Evolutionary conservation across 2,329 filamentous ascomycete species (phyloP), one percentile per base, ranked within the genome.

Genomic region (Fusarium sulawesiense): DNA sequence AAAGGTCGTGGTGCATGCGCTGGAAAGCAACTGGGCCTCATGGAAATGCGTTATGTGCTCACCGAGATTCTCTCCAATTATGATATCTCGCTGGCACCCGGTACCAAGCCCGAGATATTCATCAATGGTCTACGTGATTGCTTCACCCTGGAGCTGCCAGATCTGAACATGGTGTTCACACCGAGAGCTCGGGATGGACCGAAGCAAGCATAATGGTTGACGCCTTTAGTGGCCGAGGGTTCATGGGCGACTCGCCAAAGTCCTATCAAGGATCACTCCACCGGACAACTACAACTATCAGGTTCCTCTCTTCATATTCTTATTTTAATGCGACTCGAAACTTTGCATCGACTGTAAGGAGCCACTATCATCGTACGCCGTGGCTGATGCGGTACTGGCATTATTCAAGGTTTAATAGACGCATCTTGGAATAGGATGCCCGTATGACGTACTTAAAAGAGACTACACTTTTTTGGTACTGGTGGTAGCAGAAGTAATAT

Each of bases 21-120:
- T 13, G 69, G 69, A n/a, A 72, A 72, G 4, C 69, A 72, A 8
- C n/a, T 72, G 6, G 69, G 57, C 1, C 14, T 72, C 0, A 72
- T 72, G 69, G 69, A 72, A 13, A 64, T 72, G 64, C 66, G 66
- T 2, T 70, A 62, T 2, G 49, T 70, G 0, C 58, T 71, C 0
- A 56, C 53, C 0, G 61, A 72, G 2, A 63, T 72, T 21, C 21
- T 72, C 2, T 66, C 58, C 0, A 45, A 57, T 1, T 72, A 72
- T 5, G 27, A 67, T 7, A 40, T 72, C 6, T 25, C 16, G 2
- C 14, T 72, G 2, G 46, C 62, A 4, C 64, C 58, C 1, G 40
- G 40, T 2, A 30, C 40, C 0, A 14, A 30, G 18, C 63, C 63
- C 0, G 13, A 34, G 1, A 30, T 23, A 10, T 70, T 67, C 8